Percentiles rank a stretch among this genome's conserved stretches.
These are phyloP conservation scores for Kodamaea restingae DNA, from an alignment of 805 yeast genomes.

Conservation along the genomic window DNA sequence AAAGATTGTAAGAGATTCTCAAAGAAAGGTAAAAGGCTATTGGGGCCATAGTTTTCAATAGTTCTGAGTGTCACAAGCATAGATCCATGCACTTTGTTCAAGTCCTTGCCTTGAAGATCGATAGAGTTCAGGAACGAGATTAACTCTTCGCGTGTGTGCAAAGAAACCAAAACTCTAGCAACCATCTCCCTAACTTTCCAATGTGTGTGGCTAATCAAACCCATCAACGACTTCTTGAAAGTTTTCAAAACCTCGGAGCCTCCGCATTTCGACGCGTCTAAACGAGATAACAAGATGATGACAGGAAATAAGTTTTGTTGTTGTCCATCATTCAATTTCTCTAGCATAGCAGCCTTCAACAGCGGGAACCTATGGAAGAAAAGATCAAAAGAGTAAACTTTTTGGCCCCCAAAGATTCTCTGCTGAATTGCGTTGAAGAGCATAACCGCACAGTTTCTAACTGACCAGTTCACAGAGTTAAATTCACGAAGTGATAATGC, in stretches of 20 bases:
- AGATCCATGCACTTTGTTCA: slow-evolving; percentile 9
- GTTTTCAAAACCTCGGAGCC: slow-evolving; percentile 45
- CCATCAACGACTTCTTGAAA: slow-evolving; percentile 38
- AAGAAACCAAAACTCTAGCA: slow-evolving; percentile 60
- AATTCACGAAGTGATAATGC: slow-evolving; percentile 60
- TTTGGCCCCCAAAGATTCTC: slow-evolving; percentile 66
- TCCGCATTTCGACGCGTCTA: slow-evolving; percentile 54
- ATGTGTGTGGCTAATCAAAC: slow-evolving; percentile 45
- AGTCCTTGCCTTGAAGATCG: slow-evolving; percentile 4
- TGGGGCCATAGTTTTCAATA: slow-evolving; percentile 15
- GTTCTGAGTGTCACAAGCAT: slow-evolving; percentile 18
- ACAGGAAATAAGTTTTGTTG: slow-evolving; percentile 70
- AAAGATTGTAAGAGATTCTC: slow-evolving; percentile 44
- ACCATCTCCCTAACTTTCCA: slow-evolving; percentile 93
- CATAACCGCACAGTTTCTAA: slow-evolving; percentile 92
- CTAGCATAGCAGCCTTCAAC: slow-evolving; percentile 47
- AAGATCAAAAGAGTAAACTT: slow-evolving; percentile 50
- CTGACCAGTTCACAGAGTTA: slow-evolving; percentile 71
- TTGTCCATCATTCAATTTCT: slow-evolving; percentile 19
- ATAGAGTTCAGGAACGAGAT: slow-evolving; percentile 21
- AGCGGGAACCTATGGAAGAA: slow-evolving; percentile 67
- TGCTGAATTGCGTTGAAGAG: slow-evolving; percentile 80
- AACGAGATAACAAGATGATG: slow-evolving; percentile 56
- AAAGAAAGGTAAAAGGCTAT: slow-evolving; percentile 46
- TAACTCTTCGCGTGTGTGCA: slow-evolving; percentile 24